Conservation (phyloP, 257 asterid genomes). For the Scutellaria barbata region DNA sequence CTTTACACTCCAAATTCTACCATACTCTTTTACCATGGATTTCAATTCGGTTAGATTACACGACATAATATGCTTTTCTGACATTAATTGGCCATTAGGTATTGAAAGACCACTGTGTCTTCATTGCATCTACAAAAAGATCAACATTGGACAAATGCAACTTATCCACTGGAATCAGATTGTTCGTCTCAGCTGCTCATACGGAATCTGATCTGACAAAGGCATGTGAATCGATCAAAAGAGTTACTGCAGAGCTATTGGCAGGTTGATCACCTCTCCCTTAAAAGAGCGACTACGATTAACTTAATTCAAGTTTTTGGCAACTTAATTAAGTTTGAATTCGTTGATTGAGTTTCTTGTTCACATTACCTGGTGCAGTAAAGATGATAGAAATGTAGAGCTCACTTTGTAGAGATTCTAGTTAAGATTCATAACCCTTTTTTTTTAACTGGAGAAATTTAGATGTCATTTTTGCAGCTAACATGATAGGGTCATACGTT, state of each 20-base stretch:
- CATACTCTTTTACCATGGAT: not conserved
- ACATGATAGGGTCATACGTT: not conserved
- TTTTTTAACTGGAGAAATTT: not conserved
- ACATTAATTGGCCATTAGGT: constrained; percentile 45
- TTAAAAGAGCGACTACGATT: not conserved
- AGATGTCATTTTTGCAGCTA: constrained; percentile 9
- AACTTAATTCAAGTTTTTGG: no score
- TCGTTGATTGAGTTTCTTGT: not conserved
- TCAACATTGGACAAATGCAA: constrained; percentile 71
- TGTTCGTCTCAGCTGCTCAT: constrained; percentile 72
- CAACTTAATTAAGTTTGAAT: not conserved
- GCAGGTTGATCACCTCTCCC: constrained; percentile 35
- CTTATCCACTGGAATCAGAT: constrained; percentile 64
- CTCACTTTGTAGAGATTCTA: not conserved
- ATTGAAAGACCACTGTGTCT: constrained; percentile 62
- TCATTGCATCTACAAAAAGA: constrained; percentile 63
- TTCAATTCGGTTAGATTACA: not conserved
- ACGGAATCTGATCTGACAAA: constrained; percentile 61
- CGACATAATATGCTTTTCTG: not conserved
- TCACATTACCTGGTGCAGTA: not conserved
- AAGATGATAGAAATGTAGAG: not conserved
- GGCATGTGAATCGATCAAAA: constrained; percentile 63
- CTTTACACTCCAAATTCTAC: not conserved
- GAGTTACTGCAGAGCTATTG: constrained; percentile 47
- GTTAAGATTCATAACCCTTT: not conserved